Conservation (phyloP, 2,329 filamentous ascomycete genomes). For the Myriosclerotinia curreyana region DNA sequence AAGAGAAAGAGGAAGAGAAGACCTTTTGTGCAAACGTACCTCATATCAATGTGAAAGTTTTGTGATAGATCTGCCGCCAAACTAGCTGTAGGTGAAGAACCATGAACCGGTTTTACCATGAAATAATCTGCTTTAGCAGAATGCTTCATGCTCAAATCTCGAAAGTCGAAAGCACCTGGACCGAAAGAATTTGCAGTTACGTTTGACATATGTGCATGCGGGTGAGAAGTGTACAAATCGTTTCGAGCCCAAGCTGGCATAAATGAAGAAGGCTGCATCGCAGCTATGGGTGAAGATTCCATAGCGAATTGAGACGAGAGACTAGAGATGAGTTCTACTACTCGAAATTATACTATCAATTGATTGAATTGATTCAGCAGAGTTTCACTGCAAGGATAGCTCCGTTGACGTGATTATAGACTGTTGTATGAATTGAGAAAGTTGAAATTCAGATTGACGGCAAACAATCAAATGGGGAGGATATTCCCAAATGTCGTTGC, state of each 20-base stretch:
- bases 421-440: conserved; percentile 9
- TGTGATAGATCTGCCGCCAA: conserved; percentile 92
- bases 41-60: conserved; percentile 94
- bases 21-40: conserved; percentile 53
- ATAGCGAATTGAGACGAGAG: conserved; percentile 47
- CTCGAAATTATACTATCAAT: conserved; percentile 18
- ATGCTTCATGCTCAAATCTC: conserved; percentile 69
- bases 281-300: conserved; percentile 94
- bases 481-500: conserved; percentile 18
- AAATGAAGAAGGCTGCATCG: conserved; percentile 76
- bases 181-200: conserved; percentile 52
- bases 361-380: conserved; percentile 17
- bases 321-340: conserved; percentile 11
- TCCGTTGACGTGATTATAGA: conserved; percentile 2
- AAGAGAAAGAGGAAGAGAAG: not conserved
- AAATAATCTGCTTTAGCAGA: conserved; percentile 74
- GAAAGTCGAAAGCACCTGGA: conserved; percentile 70
- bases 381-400: not conserved
- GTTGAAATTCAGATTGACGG: conserved; percentile 1
- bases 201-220: conserved; percentile 49
- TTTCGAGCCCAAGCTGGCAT: conserved; percentile 57
- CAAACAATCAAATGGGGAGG: conserved; percentile 18
- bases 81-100: conserved; percentile 87
- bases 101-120: conserved; percentile 69
- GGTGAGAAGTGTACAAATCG: conserved; percentile 53